Percentiles rank a stretch among this genome's conserved stretches.
Conservation (phyloP, 768 basidiomycete species). For the Pleurotus tuoliensis region DNA sequence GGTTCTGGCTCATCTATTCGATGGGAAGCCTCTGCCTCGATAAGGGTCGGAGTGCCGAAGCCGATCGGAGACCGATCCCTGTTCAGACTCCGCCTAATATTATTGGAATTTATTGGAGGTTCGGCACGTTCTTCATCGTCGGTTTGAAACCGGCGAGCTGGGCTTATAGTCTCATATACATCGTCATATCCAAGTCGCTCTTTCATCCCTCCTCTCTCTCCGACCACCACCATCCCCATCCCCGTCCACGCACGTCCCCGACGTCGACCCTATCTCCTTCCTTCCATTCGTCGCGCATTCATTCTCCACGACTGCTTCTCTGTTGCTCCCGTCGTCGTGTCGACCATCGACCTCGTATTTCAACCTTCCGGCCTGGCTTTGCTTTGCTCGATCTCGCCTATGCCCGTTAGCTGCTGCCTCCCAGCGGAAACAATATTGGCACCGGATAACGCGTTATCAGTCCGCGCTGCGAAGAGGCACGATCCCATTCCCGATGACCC, state of each 20-base stretch:
- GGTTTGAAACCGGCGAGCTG: constrained; percentile 2
- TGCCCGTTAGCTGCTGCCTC: too few species aligned
- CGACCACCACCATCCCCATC: constrained; percentile 11
- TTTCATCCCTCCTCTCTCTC: constrained; percentile 18
- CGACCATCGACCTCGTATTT: not conserved
- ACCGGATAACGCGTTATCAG: too few species aligned
- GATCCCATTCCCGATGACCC: not conserved
- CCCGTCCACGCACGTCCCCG: not conserved
- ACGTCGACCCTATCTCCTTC: not conserved
- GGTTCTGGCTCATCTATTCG: too few species aligned
- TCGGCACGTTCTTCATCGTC: constrained; percentile 7
- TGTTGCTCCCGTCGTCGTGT: not conserved
- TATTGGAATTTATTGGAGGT: not conserved
- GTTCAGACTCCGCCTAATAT: not conserved
- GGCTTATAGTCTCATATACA: too few species aligned
- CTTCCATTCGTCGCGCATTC: not conserved
- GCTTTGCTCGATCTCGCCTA: too few species aligned
- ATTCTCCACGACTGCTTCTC: too few species aligned
- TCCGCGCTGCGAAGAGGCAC: not conserved
- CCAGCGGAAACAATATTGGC: too few species aligned
- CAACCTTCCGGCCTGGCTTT: too few species aligned
- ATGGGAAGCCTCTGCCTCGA: not conserved
- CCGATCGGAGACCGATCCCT: not conserved
- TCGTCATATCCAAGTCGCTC: constrained; percentile 9
- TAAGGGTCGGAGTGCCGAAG: constrained; percentile 7